Evolutionary conservation across 2,329 filamentous ascomycete species (phyloP), one percentile per base, ranked within the genome.

Genomic region (Phyllosticta citriasiana): DNA sequence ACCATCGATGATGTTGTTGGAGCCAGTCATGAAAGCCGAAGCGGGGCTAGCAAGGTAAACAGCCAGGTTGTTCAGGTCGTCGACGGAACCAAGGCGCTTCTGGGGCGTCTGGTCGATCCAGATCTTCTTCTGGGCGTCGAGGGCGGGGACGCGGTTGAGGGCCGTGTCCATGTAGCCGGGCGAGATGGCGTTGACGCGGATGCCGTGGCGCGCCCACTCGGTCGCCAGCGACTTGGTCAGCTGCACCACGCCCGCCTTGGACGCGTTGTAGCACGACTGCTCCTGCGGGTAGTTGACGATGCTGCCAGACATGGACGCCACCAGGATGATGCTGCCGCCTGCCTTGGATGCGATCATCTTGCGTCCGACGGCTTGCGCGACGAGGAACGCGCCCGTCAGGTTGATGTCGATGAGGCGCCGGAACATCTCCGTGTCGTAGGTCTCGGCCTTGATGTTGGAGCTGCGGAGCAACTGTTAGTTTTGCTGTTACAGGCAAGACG

Each of bases 141-240:
- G 84, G 50, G 86, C 86, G 24, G 88, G 87, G 7, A 89, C 87
- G 63, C 86, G 85, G 82, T 91, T 92, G 64, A 91, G 80, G 4
- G 86, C 87, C 4, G 89, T 94, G 78, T 92, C 88, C 86, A 93
- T 92, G 79, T 93, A 93, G 30, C 89, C 89, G 22, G 89, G 89
- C 6, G 86, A 89, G 76, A 93, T 91, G 74, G 84, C 87, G 82
- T 94, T 94, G 69, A 92, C 88, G 47, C 89, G 86, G 71, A 93
- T 91, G 67, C 82, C 81, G 75, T 90, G 82, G 76, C 89, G 88
- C 69, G 89, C 88, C 89, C 89, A 93, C 77, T 94, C 89, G 60
- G 88, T 88, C 53, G 88, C 89, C 25, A 94, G 83, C 3, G 88
- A 91, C 79, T 89, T 90, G 75, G 84, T 87, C 59, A 92, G 82